Conservation (phyloP, 805 yeast species). For the Allodekkera sacchari region DNA sequence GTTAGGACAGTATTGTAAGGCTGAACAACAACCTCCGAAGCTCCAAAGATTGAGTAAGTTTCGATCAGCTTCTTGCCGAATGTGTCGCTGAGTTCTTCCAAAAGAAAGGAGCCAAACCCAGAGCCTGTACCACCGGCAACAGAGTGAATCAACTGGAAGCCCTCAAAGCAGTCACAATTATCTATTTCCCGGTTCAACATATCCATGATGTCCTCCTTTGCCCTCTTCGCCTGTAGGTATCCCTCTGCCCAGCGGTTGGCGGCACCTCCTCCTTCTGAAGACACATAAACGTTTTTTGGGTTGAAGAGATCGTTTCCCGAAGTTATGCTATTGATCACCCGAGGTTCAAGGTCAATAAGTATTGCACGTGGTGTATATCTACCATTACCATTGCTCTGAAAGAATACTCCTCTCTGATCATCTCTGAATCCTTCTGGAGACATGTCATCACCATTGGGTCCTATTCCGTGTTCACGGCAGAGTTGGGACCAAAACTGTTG, state of each 20-base stretch:
- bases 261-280: slow-evolving; percentile 85
- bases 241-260: slow-evolving; percentile 97
- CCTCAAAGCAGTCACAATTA: slow-evolving; percentile 80
- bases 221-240: slow-evolving; percentile 59
- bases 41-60: slow-evolving; percentile 81
- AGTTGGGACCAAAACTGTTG: slow-evolving; percentile 58
- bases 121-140: slow-evolving; percentile 99
- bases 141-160: slow-evolving; percentile 85
- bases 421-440: slow-evolving; percentile 26
- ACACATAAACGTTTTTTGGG: slow-evolving; percentile 71
- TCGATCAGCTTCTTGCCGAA: slow-evolving; percentile 76
- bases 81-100: slow-evolving; percentile 73
- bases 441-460: slow-evolving; percentile 1
- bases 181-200: slow-evolving; percentile 87
- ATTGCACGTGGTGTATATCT: slow-evolving; percentile 86
- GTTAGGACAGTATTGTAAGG: slow-evolving; percentile 89
- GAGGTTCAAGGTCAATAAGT: slow-evolving; percentile 82
- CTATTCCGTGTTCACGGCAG: slow-evolving; percentile 3
- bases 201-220: slow-evolving; percentile 68
- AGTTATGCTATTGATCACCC: slow-evolving; percentile 61
- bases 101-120: slow-evolving; percentile 78
- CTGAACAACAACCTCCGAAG: slow-evolving; percentile 95
- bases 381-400: slow-evolving; percentile 58
- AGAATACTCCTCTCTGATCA: slow-evolving; percentile 80
- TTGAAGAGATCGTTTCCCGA: slow-evolving; percentile 48